A percentile compares a stretch with the other conserved stretches of the same genome.
These are phyloP conservation scores for Eimeria necatrix DNA, from an alignment of 169 alveolate species.

Conservation along the genomic window DNA sequence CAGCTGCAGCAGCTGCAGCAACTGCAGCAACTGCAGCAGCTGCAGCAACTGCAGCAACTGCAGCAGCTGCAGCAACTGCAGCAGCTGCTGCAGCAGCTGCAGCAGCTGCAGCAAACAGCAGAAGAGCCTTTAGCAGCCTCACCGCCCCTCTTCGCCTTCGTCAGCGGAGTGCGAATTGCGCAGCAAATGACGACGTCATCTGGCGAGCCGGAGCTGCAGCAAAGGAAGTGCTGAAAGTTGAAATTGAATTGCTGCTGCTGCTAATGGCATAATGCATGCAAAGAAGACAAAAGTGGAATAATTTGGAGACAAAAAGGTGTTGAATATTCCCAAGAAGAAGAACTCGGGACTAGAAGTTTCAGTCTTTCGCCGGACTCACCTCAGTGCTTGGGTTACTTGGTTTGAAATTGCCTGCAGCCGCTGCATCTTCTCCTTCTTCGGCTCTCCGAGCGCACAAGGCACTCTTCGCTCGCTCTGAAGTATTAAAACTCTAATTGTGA, in stretches of 20 bases:
- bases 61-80: no score
- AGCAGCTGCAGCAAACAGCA: background rate
- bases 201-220: constrained; percentile 33
- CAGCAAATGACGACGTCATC: constrained; percentile 94
- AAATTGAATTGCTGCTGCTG: background rate
- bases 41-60: background rate
- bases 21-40: no score
- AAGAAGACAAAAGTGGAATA: no score
- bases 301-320: no score
- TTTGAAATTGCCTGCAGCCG: constrained; percentile 36
- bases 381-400: constrained; percentile 25
- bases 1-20: background rate
- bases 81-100: no score
- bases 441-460: background rate
- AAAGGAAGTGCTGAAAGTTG: background rate
- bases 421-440: background rate
- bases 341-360: background rate
- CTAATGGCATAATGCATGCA: no score
- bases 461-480: background rate
- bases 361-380: background rate
- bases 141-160: constrained; percentile 92
- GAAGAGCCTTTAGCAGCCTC: background rate
- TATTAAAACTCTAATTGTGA: no score
- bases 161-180: constrained; percentile 94
- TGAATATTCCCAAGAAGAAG: background rate